Base-by-base conservation (phyloP, 2,329 filamentous ascomycete genomes). In the Hymenoscyphus fraxineus region DNA sequence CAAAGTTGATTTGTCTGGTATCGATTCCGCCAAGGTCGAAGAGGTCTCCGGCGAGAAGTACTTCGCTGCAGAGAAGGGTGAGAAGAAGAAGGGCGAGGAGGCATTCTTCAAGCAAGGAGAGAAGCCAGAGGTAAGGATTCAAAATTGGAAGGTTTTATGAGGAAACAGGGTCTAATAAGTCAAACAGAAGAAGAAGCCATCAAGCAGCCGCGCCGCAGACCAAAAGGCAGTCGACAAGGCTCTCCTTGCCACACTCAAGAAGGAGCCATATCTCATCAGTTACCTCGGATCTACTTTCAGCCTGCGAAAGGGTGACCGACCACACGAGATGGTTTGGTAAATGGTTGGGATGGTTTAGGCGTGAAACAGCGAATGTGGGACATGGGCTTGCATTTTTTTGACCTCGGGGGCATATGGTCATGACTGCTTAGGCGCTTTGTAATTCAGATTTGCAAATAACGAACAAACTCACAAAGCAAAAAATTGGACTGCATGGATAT, bases 281-380 rank as follows among this genome's bases (percentile, higher is more conserved):
- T 99, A 99, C 88, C 92, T 99, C 76, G 87, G 87, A 79, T 92
- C 90, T 82, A 92, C 90, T 80, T 99, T 99, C 91, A 96, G 91
- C 88, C 89, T 99, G 83, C 91, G 94, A 85, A 97, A 93, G 87
- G 95, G 95, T 79, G 94, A 99, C 88, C 93, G 94, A 90, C 95
- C 95, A 83, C 95, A 99, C 85, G 92, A 96, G 89, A 98, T 99
- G 95, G 91, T 92, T 84, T 99, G 94, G 88, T 99, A 97, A 83
- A 88, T 69, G 68, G 66, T 65, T 68, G 68, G 69, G 61, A 63
- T 65, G 61, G 60, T 69, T 69, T 66, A 68, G 73, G 73, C 70
- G 72, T 72, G 73, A 76, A 77, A 68, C 74, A 75, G 70, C 72
- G 76, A 78, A 80, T 80, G 79, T 73, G 76, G 76, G 77, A 77